Evolutionary conservation across 495 filamentous ascomycete genomes (phyloP).

Genomic region (Penicillium waksmanii): DNA sequence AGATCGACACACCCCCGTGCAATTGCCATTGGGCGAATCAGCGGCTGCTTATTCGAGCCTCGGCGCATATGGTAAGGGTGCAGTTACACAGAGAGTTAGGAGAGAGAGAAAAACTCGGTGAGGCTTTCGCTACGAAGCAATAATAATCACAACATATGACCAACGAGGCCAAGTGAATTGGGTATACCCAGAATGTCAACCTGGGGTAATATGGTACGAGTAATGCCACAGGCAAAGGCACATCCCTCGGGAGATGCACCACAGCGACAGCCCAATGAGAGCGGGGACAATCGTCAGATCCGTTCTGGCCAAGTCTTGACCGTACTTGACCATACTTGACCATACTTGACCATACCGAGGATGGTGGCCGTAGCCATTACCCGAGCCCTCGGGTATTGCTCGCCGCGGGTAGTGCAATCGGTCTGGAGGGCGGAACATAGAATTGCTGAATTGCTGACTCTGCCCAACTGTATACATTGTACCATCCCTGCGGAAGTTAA

Average conservation of each 20-base stretch:
- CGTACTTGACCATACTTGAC: no score
- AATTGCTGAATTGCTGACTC: not conserved
- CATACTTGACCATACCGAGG: no score
- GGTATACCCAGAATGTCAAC: no score
- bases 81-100: not conserved
- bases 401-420: not conserved
- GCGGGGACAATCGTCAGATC: conserved; percentile 2
- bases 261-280: conserved; percentile 11
- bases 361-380: not conserved
- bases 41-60: conserved; percentile 32
- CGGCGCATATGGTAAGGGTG: conserved; percentile 17
- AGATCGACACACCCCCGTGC: not conserved
- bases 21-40: conserved; percentile 25
- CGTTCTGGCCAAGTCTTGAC: no score
- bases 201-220: not conserved
- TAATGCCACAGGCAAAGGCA: conserved; percentile 12
- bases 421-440: not conserved
- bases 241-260: conserved; percentile 15
- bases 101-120: conserved; percentile 7
- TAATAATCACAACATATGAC: not conserved
- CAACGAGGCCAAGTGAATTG: no score
- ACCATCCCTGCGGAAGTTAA: not conserved
- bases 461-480: no score
- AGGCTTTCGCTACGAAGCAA: not conserved
- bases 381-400: conserved; percentile 12